A percentile compares a stretch with the other conserved stretches of the same genome.
These are phyloP conservation scores for Reticulascus tulasneorum DNA, from an alignment of 2,329 filamentous ascomycete species.

Conservation along the genomic window DNA sequence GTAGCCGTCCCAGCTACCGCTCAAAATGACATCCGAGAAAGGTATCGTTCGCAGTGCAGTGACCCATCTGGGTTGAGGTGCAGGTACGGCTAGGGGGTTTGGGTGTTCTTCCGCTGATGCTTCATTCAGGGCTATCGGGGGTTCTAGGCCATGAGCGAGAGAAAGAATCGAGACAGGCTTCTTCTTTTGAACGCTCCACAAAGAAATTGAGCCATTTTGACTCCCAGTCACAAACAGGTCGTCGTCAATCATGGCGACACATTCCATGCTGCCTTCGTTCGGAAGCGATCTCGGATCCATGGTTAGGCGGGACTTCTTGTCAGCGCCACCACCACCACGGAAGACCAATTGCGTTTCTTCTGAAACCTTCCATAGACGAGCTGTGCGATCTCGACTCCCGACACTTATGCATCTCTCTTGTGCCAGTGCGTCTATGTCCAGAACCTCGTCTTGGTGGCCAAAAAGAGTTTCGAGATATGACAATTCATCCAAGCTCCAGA, in stretches of 20 bases:
- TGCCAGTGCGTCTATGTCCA: slow-evolving; percentile 77
- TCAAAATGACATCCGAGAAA: slow-evolving; percentile 85
- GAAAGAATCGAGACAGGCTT: slow-evolving; percentile 81
- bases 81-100: slow-evolving; percentile 53
- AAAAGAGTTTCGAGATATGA: slow-evolving; percentile 95
- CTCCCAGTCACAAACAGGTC: slow-evolving; percentile 88
- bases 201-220: slow-evolving; percentile 80
- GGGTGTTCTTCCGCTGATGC: slow-evolving; percentile 70
- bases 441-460: slow-evolving; percentile 87
- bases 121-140: slow-evolving; percentile 61
- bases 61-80: slow-evolving; percentile 77
- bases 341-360: slow-evolving; percentile 96
- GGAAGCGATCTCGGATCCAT: slow-evolving; percentile 50
- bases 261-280: slow-evolving; percentile 84
- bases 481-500: slow-evolving; percentile 88
- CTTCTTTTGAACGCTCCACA: slow-evolving; percentile 93
- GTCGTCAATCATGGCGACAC: slow-evolving; percentile 84
- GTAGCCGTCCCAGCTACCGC: slow-evolving; percentile 90
- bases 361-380: slow-evolving; percentile 90
- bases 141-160: slow-evolving; percentile 81
- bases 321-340: slow-evolving; percentile 67
- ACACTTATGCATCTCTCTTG: slow-evolving; percentile 89
- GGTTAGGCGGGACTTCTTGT: slow-evolving; percentile 41
- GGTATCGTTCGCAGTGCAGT: slow-evolving; percentile 84
- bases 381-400: slow-evolving; percentile 85